A percentile compares a stretch with the other conserved stretches of the same genome.
These are phyloP conservation scores for Drechslerella coelobrocha DNA, from an alignment of 2,329 filamentous ascomycete species.

Conservation along the genomic window DNA sequence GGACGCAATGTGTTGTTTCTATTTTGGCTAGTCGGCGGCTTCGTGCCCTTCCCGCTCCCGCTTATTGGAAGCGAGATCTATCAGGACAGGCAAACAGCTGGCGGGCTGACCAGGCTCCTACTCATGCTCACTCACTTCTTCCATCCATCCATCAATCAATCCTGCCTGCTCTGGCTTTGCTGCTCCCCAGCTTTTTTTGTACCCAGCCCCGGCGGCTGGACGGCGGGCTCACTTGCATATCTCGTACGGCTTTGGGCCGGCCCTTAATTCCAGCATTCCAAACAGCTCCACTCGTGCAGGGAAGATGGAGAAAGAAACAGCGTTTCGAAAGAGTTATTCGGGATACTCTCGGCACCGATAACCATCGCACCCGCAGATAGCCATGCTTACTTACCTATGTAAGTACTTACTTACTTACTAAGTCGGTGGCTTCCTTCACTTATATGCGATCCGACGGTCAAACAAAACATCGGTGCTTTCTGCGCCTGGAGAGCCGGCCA, in stretches of 20 bases:
- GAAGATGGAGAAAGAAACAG: constrained; percentile 4
- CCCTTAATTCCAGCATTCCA: constrained; percentile 48
- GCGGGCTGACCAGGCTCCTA: not conserved
- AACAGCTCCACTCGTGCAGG: not conserved
- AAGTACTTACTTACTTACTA: no score
- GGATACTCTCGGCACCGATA: not conserved
- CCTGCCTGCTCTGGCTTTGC: not conserved
- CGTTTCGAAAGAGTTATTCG: not conserved
- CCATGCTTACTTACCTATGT: not conserved
- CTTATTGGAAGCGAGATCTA: constrained; percentile 51
- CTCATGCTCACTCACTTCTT: not conserved
- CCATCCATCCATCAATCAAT: not conserved
- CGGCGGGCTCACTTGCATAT: not conserved
- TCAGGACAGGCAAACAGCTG: constrained; percentile 1
- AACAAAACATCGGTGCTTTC: not conserved
- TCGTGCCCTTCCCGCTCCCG: constrained; percentile 51
- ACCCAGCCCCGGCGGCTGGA: no score
- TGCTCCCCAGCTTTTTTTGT: no score
- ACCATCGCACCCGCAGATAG: not conserved
- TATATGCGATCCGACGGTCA: no score
- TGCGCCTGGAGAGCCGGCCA: not conserved
- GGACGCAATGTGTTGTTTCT: constrained; percentile 34
- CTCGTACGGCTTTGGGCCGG: constrained; percentile 13
- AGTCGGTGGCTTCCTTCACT: no score
- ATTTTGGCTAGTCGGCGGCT: constrained; percentile 49